Percentiles rank a stretch among this genome's conserved stretches.
These are phyloP conservation scores for Tulasnella sp. DNA, from an alignment of 768 basidiomycete genomes.

Conservation along the genomic window DNA sequence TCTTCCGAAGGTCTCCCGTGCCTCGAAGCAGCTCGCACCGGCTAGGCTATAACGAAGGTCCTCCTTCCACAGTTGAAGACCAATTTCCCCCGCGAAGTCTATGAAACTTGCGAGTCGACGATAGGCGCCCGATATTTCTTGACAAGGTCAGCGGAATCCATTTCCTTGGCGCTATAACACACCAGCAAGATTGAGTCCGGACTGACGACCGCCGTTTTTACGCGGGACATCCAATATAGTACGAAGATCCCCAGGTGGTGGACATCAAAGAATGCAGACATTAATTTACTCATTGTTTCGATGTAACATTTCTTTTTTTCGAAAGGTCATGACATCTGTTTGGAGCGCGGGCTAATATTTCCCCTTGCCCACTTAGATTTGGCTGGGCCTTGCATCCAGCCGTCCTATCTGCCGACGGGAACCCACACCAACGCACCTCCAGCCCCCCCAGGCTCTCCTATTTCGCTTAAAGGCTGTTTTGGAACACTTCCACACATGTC, in stretches of 20 bases:
- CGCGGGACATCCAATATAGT: no score
- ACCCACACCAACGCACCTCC: constrained; percentile 15
- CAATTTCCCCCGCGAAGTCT: constrained; percentile 22
- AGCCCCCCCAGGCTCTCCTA: neutral
- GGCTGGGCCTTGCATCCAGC: constrained; percentile 21
- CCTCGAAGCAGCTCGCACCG: constrained; percentile 32
- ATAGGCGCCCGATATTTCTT: no score
- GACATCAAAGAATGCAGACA: no score
- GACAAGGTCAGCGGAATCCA: no score
- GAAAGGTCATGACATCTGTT: neutral
- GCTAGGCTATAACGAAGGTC: constrained; percentile 32
- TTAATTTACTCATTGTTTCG: no score
- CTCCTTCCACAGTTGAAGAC: constrained; percentile 19
- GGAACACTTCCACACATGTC: neutral
- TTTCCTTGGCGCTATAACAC: no score
- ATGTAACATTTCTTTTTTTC: neutral
- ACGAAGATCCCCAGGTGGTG: no score
- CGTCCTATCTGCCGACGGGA: constrained; percentile 26
- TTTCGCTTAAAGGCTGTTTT: neutral
- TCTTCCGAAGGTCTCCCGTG: constrained; percentile 33
- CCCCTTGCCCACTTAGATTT: neutral
- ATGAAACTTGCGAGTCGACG: constrained; percentile 29
- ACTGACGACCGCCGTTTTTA: no score
- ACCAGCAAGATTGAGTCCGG: no score
- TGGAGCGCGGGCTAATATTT: neutral